Conservation (phyloP, 1,139 yeast species). For the Diutina mesorugosa region DNA sequence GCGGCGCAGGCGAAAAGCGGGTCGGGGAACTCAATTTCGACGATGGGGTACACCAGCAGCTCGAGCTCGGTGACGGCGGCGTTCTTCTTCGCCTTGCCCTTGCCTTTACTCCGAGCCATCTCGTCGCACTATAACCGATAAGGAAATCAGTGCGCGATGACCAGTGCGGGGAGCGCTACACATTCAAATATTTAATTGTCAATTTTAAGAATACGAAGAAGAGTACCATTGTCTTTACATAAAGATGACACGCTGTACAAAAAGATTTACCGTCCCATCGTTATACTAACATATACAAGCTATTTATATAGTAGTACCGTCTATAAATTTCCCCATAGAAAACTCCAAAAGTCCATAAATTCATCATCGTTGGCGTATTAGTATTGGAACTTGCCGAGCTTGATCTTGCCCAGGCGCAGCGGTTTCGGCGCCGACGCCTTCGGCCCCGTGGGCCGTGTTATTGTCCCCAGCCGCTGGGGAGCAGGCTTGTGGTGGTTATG, state of each 20-base stretch:
- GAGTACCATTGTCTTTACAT: too few species aligned
- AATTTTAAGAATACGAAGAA: too few species aligned
- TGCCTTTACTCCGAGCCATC: neutral
- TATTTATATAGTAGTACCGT: too few species aligned
- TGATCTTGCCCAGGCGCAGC: neutral
- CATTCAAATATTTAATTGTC: too few species aligned
- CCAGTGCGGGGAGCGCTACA: too few species aligned
- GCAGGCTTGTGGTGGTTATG: neutral
- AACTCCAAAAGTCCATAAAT: too few species aligned
- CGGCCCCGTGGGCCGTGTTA: neutral
- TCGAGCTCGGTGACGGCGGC: slow-evolving; percentile 16
- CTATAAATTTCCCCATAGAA: too few species aligned
- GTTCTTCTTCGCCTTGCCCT: slow-evolving; percentile 12
- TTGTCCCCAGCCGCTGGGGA: neutral
- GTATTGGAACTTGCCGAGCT: neutral
- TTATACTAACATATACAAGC: too few species aligned
- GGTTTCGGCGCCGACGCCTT: neutral
- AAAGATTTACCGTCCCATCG: too few species aligned
- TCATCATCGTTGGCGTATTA: neutral
- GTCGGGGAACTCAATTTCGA: slow-evolving; percentile 37
- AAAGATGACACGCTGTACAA: too few species aligned
- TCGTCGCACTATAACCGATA: neutral
- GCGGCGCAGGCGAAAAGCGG: slow-evolving; percentile 72
- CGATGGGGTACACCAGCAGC: slow-evolving; percentile 33
- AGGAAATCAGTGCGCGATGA: too few species aligned